phyloP scores from a whole-genome alignment of 768 basidiomycete species.

The Mycena rosella region DNA sequence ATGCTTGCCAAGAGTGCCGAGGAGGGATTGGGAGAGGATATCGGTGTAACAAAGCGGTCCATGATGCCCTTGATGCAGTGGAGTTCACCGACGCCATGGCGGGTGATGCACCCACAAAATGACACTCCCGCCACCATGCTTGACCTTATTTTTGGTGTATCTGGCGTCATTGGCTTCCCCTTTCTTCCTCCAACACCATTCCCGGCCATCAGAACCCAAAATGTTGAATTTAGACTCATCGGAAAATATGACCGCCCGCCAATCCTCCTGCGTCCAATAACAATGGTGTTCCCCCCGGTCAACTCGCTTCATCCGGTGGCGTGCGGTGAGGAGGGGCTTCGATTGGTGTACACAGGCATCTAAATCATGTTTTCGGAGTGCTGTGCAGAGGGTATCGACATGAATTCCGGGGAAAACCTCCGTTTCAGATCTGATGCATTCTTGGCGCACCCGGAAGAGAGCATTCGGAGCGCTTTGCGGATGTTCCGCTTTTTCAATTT shows the following conservation, averaged over 20 bases:
- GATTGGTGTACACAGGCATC: conserved; percentile 2
- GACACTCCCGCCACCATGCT: background rate
- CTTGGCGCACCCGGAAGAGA: background rate
- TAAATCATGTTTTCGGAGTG: conserved; percentile 1
- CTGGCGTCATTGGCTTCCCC: conserved; percentile 1
- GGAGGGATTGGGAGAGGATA: conserved; percentile 5
- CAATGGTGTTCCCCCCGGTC: conserved; percentile 10
- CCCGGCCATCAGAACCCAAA: conserved; percentile 4
- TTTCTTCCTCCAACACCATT: too few species aligned
- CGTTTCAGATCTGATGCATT: conserved; percentile 12
- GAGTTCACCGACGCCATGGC: background rate
- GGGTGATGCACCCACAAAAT: conserved; percentile 4
- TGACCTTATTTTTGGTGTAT: conserved; percentile 6
- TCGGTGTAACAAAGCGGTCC: conserved; percentile 3
- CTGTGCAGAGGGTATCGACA: conserved; percentile 5
- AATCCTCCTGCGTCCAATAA: conserved; percentile 10
- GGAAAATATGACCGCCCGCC: conserved; percentile 15
- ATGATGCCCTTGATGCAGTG: too few species aligned
- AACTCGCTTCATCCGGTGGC: conserved; percentile 2
- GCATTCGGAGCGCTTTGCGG: background rate
- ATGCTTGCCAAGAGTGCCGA: background rate
- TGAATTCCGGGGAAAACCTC: conserved; percentile 8
- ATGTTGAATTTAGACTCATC: conserved; percentile 17
- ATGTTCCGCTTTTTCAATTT: conserved; percentile 4
- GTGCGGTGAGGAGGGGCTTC: background rate